phyloP scores from a whole-genome alignment of 768 basidiomycete species.

The Lentinus tigrinus region DNA sequence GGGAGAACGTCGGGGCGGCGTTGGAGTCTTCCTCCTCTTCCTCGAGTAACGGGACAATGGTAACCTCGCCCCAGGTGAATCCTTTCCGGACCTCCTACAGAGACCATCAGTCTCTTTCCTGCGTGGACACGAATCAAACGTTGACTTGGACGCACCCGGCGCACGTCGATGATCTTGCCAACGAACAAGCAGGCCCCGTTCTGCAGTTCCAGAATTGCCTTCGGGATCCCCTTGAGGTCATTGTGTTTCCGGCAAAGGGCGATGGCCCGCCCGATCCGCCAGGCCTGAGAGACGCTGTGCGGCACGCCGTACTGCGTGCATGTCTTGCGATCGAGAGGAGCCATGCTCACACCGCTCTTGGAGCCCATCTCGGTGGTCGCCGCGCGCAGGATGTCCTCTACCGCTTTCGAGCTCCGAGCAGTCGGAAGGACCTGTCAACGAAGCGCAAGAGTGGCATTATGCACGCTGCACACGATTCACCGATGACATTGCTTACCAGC shows the following conservation, averaged over 20 bases:
- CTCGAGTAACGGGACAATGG: conserved; percentile 28
- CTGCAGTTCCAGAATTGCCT: conserved; percentile 31
- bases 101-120: background rate
- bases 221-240: conserved; percentile 35
- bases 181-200: conserved; percentile 47
- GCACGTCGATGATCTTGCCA: conserved; percentile 57
- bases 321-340: conserved; percentile 22
- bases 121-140: background rate
- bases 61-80: conserved; percentile 34
- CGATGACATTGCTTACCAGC: conserved; percentile 22
- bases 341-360: conserved; percentile 28
- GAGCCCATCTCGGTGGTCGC: conserved; percentile 32
- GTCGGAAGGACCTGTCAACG: conserved; percentile 18
- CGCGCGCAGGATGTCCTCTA: conserved; percentile 27
- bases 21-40: conserved; percentile 21
- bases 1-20: conserved; percentile 9
- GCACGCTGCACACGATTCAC: background rate
- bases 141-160: conserved; percentile 12
- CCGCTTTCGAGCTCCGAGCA: conserved; percentile 21
- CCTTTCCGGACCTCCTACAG: conserved; percentile 31
- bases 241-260: conserved; percentile 49
- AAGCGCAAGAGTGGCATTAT: background rate
- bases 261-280: conserved; percentile 62
- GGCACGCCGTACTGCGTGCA: conserved; percentile 34
- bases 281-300: conserved; percentile 57